Conservation (phyloP, 176 grass and related monocot genomes). For the Pontederia crassipes region DNA sequence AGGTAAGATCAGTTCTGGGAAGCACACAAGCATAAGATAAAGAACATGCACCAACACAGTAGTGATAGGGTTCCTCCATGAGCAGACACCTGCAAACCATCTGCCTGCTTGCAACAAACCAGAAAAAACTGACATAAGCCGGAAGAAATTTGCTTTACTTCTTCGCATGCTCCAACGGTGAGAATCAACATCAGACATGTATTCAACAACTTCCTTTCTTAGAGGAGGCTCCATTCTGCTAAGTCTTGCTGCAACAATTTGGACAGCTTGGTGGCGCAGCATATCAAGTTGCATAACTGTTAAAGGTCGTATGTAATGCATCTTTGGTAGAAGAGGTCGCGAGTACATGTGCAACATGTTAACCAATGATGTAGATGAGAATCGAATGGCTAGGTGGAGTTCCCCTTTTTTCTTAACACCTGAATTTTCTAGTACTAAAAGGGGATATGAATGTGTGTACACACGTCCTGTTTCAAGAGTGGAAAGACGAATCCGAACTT, state of each 20-base stretch:
- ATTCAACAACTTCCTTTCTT: conserved; percentile 24
- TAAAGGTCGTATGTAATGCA: conserved; percentile 24
- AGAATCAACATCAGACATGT: conserved; percentile 19
- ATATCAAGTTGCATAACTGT: not conserved
- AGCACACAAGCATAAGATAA: conserved; percentile 10
- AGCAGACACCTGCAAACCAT: conserved; percentile 13
- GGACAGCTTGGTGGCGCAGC: conserved; percentile 8
- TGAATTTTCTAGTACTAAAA: conserved; percentile 4
- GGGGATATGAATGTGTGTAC: conserved; percentile 30
- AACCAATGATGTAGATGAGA: conserved; percentile 15
- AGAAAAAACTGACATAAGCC: conserved; percentile 12
- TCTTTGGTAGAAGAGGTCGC: conserved; percentile 15
- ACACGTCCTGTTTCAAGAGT: conserved; percentile 18
- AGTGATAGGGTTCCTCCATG: conserved; percentile 21
- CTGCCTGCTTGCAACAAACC: not conserved
- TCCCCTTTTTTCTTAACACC: conserved; percentile 33
- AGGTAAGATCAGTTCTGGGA: conserved; percentile 15
- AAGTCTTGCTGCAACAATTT: conserved; percentile 2
- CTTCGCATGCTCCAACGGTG: conserved; percentile 21
- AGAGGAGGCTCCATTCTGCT: conserved; percentile 17
- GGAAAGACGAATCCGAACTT: conserved; percentile 24
- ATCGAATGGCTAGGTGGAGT: conserved; percentile 18
- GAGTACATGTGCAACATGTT: conserved; percentile 13
- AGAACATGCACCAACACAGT: conserved; percentile 25
- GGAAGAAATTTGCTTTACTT: conserved; percentile 22